Evolutionary conservation across 2,329 filamentous ascomycete genomes (phyloP).

Genomic region (Pseudofabraea citricarpa): DNA sequence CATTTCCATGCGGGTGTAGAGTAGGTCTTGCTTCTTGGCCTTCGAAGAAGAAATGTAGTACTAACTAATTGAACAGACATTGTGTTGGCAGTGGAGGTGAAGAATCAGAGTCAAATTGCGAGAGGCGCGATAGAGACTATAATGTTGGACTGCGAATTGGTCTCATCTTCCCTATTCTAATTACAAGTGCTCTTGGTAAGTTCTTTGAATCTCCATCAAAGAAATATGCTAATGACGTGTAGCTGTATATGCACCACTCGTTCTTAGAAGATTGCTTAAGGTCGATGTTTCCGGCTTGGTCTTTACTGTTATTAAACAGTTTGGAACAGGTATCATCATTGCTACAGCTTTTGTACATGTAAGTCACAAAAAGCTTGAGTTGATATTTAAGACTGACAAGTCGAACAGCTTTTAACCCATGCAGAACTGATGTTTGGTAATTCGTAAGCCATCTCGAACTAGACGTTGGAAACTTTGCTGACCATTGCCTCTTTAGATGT

Average conservation of each 20-base stretch:
- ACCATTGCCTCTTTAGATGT: constrained; percentile 35
- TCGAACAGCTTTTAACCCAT: constrained; percentile 63
- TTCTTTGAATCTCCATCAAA: not conserved
- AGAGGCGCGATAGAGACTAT: constrained; percentile 52
- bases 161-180: constrained; percentile 66
- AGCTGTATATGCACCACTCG: constrained; percentile 62
- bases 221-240: constrained; percentile 6
- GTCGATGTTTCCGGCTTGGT: constrained; percentile 38
- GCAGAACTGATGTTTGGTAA: constrained; percentile 69
- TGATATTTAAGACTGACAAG: not conserved
- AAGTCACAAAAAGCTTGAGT: no score
- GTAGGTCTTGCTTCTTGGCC: constrained; percentile 43
- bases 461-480: not conserved
- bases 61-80: not conserved
- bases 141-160: constrained; percentile 65
- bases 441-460: constrained; percentile 24
- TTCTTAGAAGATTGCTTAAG: constrained; percentile 54
- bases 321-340: constrained; percentile 69
- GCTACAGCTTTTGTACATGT: constrained; percentile 68
- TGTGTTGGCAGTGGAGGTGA: constrained; percentile 16
- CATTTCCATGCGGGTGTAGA: constrained; percentile 74
- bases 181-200: constrained; percentile 59
- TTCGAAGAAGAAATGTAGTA: no score
- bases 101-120: constrained; percentile 35
- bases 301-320: constrained; percentile 66